Evolutionary conservation across 768 basidiomycete species (phyloP), one percentile per base, ranked within the genome.

Genomic region (Chiua virens): DNA sequence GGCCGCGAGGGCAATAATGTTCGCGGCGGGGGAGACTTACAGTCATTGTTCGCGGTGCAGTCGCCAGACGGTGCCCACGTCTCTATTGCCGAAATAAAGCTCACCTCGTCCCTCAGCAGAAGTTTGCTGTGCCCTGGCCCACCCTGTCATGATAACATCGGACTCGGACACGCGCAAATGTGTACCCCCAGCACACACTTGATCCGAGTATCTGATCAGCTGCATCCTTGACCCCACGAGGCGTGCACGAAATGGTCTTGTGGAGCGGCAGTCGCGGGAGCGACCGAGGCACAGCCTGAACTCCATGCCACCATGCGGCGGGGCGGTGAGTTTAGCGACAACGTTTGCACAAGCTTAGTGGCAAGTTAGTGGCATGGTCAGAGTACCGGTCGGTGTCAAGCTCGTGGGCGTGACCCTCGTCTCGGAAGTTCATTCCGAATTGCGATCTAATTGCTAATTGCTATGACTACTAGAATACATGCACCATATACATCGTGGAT

Each of bases 1-100:
- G 52, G 47, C 57, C 69, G 58, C 64, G 60, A 62, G 67, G 68
- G 50, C 11, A 51, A 47, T 52, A 49, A 47, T 35, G 52, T 42
- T 57, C 37, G 48, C 56, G 61, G 59, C 39, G 47, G 37, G n/a
- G 35, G 46, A 45, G 17, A 20, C 38, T 27, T 45, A 27, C 47
- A 28, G 51, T 42, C 53, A 49, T 54, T 34, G 37, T 48, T 53
- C 40, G 63, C 53, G 21, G 50, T 47, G 42, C 37, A 42, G 28
- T 39, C 37, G 53, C 36, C 50, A 21, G 42, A 51, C 35, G 52
- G 45, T 2, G 36, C 47, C 47, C 40, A 48, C 45, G 50, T 49
- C 52, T 51, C 40, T 44, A 23, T 44, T 60, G 55, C 61, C 58
- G 61, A 52, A 47, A 50, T 43, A 40, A 51, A 45, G 36, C 30